Conservation (phyloP, 768 basidiomycete genomes). For the Auriscalpium microsporum region DNA sequence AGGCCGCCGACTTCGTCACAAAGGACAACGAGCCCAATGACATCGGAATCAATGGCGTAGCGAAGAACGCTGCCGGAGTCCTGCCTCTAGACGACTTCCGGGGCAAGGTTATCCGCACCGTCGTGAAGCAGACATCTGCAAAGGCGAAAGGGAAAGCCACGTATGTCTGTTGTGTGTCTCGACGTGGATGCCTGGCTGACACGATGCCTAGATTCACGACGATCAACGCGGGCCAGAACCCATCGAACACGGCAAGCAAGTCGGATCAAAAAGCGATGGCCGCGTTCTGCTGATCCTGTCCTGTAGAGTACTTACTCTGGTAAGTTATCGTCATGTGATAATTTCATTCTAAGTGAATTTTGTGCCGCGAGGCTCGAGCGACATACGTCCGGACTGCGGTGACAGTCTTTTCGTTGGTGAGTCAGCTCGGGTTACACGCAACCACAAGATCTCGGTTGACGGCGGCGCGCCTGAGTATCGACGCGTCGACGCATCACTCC, state of each 20-base stretch:
- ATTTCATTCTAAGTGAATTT: no score
- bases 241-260: neutral
- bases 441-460: no score
- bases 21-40: conserved; percentile 1
- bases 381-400: no score
- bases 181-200: neutral
- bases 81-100: neutral
- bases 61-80: neutral
- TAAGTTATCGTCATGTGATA: no score
- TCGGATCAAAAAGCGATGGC: neutral
- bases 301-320: no score
- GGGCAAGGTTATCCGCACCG: neutral
- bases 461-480: no score
- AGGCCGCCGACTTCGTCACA: neutral
- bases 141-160: neutral
- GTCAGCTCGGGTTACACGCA: no score
- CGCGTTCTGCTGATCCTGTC: neutral
- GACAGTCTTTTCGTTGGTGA: no score
- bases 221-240: neutral
- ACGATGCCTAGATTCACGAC: neutral
- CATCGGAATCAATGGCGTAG: neutral
- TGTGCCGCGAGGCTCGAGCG: no score
- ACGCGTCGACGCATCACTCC: no score
- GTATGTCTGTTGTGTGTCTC: neutral
- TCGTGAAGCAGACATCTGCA: neutral